Base-by-base conservation (phyloP, 23 red algal species). In the Gracilaria caudata region DNA sequence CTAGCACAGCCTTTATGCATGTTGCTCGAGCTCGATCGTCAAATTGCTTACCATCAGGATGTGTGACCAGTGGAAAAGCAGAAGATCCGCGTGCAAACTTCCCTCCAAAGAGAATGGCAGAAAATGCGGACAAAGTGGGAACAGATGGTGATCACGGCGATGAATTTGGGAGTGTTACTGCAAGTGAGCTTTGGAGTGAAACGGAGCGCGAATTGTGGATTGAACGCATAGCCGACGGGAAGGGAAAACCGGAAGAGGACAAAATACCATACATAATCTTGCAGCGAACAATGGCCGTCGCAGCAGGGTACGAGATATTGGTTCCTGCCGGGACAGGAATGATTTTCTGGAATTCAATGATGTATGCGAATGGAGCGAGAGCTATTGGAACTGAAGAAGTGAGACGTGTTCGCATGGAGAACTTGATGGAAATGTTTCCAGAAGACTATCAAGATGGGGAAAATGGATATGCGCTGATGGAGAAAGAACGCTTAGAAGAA, bases 271-370 rank as follows among this genome's bases (percentile, higher is more conserved):
- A 25, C 30, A 56, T 82, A 11, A 19, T 81, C 37, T 24, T 91
- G 23, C 78, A 82, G 51, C 58, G 77, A 74, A 25, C 38, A 29
- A 63, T 85, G 64, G 24, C 17, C 32, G 57, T 90, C 32, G 93
- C 73, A 17, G 73, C 57, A 10, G 93, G 93, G 46, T 95, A 80
- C 68, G 93, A 95, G 24, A 8, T 96, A 24, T 44, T 96, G 32
- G 39, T 96, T 21, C 94, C 94, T 20, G 25, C 45, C 6, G 82
- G 89, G 9, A 92, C 87, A 66, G 88, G 84, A 28, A 92, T 96
- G 88, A 51, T 82, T 19, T 83, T 96, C 33, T 96, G 94, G 94
- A 51, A 45, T 47, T 88, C 94, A 17, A 34, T 96, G 20, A 77
- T 92, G 58, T 89, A 82, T 80, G 86, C 94, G 21, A 91, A 86